Base-by-base conservation (phyloP, 2,329 filamentous ascomycete species). In the Cladosporium colombiae region DNA sequence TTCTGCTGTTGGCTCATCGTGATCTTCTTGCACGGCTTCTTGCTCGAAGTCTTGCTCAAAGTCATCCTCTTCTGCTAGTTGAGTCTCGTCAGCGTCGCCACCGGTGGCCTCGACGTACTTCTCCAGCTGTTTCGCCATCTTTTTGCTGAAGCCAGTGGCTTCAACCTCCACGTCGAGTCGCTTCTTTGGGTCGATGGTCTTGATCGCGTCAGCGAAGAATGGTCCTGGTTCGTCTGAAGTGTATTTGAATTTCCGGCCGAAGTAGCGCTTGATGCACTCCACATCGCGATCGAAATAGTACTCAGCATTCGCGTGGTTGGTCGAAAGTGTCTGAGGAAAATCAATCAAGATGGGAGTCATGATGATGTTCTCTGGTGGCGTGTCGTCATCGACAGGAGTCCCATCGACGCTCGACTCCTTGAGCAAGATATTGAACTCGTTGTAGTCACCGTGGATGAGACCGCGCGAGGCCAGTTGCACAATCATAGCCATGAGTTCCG, bases 251-350 rank as follows among this genome's bases (percentile, higher is more conserved):
- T 92, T 88, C 25, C 93, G 85, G 74, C 91, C 85, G 75, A 99
- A 99, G 78, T 96, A 99, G 35, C 91, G 88, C 81, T 97, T 98
- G 74, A 99, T 90, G 78, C 96, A 99, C 69, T 91, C 88, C 16
- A 99, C 93, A 73, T 99, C 95, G 69, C 95, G 89, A 76, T 98
- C 91, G 77, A 99, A 99, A 79, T 99, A 98, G 86, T 93, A 96
- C 75, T 97, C 91, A 21, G 95, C 96, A 74, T 99, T 97, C 40
- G 84, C 80, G 75, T 99, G 95, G 71, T 97, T 92, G 76, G 97
- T 92, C 0, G 94, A 98, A 2, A 99, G 88, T 90, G 97, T 98
- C 77, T 99, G 95, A 0, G 95, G 95, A 75, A 99, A 99, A 80
- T 99, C 96, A 73, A 99, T 99, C 55, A 99, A 81, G 63, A 97